Conservation (phyloP, 2,329 filamentous ascomycete species). For the Westerdykella ornata region DNA sequence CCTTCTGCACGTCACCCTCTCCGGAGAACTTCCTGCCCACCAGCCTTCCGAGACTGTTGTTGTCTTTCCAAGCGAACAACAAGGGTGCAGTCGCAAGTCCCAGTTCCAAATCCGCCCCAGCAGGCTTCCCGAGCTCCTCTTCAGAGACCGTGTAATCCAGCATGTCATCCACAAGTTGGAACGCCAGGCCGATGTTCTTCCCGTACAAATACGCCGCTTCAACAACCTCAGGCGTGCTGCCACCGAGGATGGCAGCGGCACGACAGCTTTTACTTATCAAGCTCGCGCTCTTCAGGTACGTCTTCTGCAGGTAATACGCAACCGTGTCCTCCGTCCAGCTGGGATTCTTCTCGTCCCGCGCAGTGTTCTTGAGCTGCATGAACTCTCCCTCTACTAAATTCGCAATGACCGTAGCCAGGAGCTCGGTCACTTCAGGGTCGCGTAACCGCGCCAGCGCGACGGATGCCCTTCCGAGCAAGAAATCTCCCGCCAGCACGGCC, state of each 20-base stretch:
- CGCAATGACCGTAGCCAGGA: slow-evolving; percentile 91
- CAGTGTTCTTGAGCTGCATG: slow-evolving; percentile 98
- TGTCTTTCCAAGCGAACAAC: slow-evolving; percentile 90
- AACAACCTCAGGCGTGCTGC: slow-evolving; percentile 68
- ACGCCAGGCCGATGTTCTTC: slow-evolving; percentile 86
- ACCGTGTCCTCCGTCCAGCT: slow-evolving; percentile 83
- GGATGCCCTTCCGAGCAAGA: slow-evolving; percentile 84
- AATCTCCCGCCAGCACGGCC: slow-evolving; percentile 96
- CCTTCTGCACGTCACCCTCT: slow-evolving; percentile 77
- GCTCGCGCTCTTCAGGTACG: slow-evolving; percentile 92
- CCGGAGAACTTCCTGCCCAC: slow-evolving; percentile 85
- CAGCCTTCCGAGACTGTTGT: slow-evolving; percentile 73
- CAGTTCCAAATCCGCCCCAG: slow-evolving; percentile 86
- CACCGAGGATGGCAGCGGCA: slow-evolving; percentile 78
- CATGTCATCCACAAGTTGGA: slow-evolving; percentile 97
- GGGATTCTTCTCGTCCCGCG: slow-evolving; percentile 75
- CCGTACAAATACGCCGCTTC: slow-evolving; percentile 90
- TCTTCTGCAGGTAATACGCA: slow-evolving; percentile 94
- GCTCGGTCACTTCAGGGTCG: slow-evolving; percentile 89
- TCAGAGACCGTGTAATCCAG: slow-evolving; percentile 88
- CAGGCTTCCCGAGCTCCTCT: slow-evolving; percentile 84
- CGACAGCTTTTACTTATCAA: slow-evolving; percentile 95
- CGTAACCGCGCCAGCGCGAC: slow-evolving; percentile 84
- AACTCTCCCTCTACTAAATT: slow-evolving; percentile 98
- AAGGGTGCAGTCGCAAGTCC: slow-evolving; percentile 90